Percentiles rank a stretch among this genome's conserved stretches.
phyloP scores from a whole-genome alignment of 192 early-diverging fungal genomes.

The Funneliformis geosporum region DNA sequence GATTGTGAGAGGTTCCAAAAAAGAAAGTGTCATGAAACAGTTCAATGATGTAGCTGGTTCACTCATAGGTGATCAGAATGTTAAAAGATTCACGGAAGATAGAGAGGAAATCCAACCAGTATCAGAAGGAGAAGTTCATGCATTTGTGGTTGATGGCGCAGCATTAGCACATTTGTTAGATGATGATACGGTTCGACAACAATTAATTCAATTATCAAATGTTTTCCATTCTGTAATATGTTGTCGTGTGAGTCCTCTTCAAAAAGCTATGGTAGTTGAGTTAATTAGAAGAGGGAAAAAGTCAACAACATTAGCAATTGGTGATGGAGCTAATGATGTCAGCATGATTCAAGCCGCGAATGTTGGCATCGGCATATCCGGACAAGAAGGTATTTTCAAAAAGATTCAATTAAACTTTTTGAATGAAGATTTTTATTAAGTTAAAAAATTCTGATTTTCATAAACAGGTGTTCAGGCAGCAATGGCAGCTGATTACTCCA shows the following conservation, averaged over 20 bases:
- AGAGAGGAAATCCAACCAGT: background rate
- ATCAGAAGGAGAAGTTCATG: conserved; percentile 44
- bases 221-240: conserved; percentile 86
- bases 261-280: conserved; percentile 94
- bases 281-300: conserved; percentile 78
- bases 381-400: conserved; percentile 70
- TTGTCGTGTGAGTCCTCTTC: conserved; percentile 89
- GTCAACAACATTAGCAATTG: conserved; percentile 69
- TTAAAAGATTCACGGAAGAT: background rate
- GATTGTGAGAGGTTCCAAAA: conserved; percentile 48
- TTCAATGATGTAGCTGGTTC: conserved; percentile 37
- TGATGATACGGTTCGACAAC: conserved; percentile 53
- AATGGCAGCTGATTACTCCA: conserved; percentile 93
- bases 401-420: conserved; percentile 4
- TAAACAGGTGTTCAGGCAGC: conserved; percentile 80
- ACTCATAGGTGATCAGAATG: conserved; percentile 12
- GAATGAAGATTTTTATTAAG: conserved; percentile 19
- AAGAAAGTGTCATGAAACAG: conserved; percentile 30
- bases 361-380: conserved; percentile 77
- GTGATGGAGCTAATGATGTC: conserved; percentile 89
- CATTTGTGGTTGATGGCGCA: conserved; percentile 84
- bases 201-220: conserved; percentile 71
- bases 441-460: background rate
- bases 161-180: conserved; percentile 50
- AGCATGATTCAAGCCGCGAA: conserved; percentile 97